Base-by-base conservation (phyloP, 257 asterid genomes). In the Primulina tabacum region DNA sequence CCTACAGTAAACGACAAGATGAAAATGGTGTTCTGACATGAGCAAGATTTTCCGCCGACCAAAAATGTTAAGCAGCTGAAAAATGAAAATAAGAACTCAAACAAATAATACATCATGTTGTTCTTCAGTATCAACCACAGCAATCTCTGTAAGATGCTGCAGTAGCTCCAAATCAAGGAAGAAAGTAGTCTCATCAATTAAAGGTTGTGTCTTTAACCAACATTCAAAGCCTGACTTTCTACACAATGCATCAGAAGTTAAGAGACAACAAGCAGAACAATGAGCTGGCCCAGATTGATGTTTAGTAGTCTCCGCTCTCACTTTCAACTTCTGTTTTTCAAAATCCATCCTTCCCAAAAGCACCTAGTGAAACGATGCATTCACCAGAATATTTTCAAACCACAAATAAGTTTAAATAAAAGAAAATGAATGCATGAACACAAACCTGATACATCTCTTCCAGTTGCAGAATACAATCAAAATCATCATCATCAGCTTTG, bases 361-460 rank as follows among this genome's bases (percentile, higher is more conserved):
- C 80, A 78, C 73, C 94, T 90, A 78, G 38, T 67, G 50, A 18
- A 64, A 81, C 18, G 47, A 67, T 66, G 40, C 50, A 70, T 8
- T 43, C 53, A 71, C 50, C 59, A 73, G 60, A 70, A 60, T 35
- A 56, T 65, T 55, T 68, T 68, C 74, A 62, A 62, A 66, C 6
- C 37, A 38, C 55, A 60, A 65, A 47, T 24, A 52, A 50, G 43
- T 40, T 64, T 29, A 61, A 24, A 57, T 50, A 65, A 73, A 64
- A 75, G 4, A 65, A 2, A 70, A 58, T 11, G 24, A 52, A 24
- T 30, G 59, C 62, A 71, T 29, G 63, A 65, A 72, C 53, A 62
- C 64, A 69, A 71, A 85, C 96, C 96, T 80, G 90, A 78, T 85
- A 80, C 86, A 91, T 89, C 65, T 86, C 97, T 72, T 91, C 93